Conservation (phyloP, 768 basidiomycete species). For the Suillus fuscotomentosus region DNA sequence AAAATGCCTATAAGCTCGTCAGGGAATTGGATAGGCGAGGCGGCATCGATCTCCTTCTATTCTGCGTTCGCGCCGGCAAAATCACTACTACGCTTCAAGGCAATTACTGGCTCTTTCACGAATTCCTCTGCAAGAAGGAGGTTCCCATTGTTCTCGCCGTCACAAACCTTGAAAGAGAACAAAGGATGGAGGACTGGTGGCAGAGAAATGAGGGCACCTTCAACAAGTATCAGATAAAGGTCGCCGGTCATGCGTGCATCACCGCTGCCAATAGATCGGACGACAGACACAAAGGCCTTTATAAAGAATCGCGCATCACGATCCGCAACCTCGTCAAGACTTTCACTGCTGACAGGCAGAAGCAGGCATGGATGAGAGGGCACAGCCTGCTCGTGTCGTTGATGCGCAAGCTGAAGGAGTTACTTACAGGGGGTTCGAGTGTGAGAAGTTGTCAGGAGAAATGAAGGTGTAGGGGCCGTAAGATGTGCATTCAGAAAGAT, state of each 20-base stretch:
- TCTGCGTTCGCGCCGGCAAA: constrained; percentile 38
- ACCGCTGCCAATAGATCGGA: constrained; percentile 24
- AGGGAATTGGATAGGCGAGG: constrained; percentile 21
- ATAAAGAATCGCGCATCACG: constrained; percentile 19
- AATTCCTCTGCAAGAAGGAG: constrained; percentile 35
- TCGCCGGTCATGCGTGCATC: constrained; percentile 34
- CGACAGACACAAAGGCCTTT: constrained; percentile 21
- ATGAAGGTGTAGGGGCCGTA: constrained; percentile 12
- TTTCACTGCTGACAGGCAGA: background rate
- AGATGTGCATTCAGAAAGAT: background rate
- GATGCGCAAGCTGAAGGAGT: constrained; percentile 24
- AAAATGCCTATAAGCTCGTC: constrained; percentile 33
- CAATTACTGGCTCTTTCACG: constrained; percentile 40
- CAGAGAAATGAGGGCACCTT: constrained; percentile 14
- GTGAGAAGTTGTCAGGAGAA: constrained; percentile 12
- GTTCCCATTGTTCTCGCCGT: constrained; percentile 27
- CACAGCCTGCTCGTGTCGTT: constrained; percentile 16
- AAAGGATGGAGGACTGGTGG: constrained; percentile 20
- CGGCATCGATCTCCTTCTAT: constrained; percentile 43
- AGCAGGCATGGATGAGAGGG: background rate
- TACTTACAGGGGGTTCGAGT: constrained; percentile 15
- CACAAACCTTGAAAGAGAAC: constrained; percentile 29
- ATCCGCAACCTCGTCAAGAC: constrained; percentile 16
- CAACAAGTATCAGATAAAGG: constrained; percentile 23
- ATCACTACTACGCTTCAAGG: constrained; percentile 34